Evolutionary conservation across 2,329 filamentous ascomycete genomes (phyloP), one percentile per base, ranked within the genome.

Genomic region (Aspergillus sp.): DNA sequence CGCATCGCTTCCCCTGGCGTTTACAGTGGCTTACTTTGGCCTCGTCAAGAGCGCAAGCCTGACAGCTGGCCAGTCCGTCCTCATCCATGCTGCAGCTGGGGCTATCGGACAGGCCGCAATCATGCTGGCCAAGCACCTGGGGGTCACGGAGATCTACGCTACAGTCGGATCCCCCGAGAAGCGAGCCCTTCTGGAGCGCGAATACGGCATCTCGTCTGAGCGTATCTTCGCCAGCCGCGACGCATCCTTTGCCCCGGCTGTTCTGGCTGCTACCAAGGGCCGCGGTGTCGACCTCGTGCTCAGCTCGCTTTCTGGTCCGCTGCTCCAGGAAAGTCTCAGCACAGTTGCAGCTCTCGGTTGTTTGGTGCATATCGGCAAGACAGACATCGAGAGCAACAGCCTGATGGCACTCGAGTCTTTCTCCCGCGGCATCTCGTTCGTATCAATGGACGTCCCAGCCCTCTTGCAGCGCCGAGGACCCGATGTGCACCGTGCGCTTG

Each of bases 211-310:
- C 48, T 57, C 64, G 5, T 37, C 57, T 2, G 47, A 62, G 4
- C 63, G 58, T 27, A 70, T 73, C 8, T 72, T 70, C 53, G 58
- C 58, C 17, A 69, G 64, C 1, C 50, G 68, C 17, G 48, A 62
- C 21, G 40, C 31, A 3, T 51, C 41, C 9, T 73, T 73, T 47
- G 46, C 62, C 1, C 7, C 23, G 1, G 60, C 52, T 12, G 31
- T 73, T 1, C 47, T 65, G 37, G 27, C 47, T 2, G 52, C 58
- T 12, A 72, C 69, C 0, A 45, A 55, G 2, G 62, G 64, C 2
- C 50, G 45, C 8, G 69, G 69, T 4, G 65, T 72, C 5, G 66
- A 73, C 50, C 45, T 70, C 12, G 64, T 69, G 2, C 50, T 73
- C 1, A 72, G 70, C 48, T 70, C 68, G 2, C 57, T 73, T 1